Conservation (phyloP, 345 rosid species). For the Ailanthus altissimus region DNA sequence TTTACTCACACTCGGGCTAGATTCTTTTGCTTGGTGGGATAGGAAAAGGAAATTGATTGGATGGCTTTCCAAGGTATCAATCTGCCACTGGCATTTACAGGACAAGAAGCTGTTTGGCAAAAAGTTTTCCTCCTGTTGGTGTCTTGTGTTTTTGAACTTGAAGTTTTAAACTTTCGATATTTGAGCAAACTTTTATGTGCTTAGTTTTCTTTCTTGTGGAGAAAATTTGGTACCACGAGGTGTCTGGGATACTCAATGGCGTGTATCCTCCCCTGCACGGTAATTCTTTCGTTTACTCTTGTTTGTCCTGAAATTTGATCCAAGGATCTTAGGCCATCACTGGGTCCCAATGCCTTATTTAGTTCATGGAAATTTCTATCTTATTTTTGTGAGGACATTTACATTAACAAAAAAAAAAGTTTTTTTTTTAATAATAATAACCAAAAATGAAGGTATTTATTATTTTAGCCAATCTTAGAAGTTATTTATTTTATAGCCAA, state of each 20-base stretch:
- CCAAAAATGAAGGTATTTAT: too few relatives aligned
- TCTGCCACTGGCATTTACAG: constrained; percentile 73
- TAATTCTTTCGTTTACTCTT: neutral
- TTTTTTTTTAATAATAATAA: too few relatives aligned
- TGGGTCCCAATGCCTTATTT: neutral
- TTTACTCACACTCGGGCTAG: constrained; percentile 28
- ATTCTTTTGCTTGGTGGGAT: constrained; percentile 82
- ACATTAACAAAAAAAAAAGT: too few relatives aligned
- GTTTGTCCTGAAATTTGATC: neutral
- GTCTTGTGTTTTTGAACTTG: constrained; percentile 6
- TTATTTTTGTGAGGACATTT: too few relatives aligned
- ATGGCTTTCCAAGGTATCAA: constrained; percentile 82
- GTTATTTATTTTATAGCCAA: too few relatives aligned
- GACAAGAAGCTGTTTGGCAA: constrained; percentile 74
- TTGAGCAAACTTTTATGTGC: neutral
- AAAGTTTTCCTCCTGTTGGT: constrained; percentile 41
- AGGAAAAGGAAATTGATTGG: constrained; percentile 77
- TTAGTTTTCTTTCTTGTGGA: neutral
- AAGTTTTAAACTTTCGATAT: neutral
- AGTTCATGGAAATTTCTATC: too few relatives aligned
- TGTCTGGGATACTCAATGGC: neutral
- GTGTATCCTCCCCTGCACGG: neutral
- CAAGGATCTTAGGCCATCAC: neutral
- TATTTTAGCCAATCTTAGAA: too few relatives aligned
- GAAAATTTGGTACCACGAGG: neutral